phyloP scores from a whole-genome alignment of 2,329 filamentous ascomycete genomes.

The Phaeophleospora eucalypticola region DNA sequence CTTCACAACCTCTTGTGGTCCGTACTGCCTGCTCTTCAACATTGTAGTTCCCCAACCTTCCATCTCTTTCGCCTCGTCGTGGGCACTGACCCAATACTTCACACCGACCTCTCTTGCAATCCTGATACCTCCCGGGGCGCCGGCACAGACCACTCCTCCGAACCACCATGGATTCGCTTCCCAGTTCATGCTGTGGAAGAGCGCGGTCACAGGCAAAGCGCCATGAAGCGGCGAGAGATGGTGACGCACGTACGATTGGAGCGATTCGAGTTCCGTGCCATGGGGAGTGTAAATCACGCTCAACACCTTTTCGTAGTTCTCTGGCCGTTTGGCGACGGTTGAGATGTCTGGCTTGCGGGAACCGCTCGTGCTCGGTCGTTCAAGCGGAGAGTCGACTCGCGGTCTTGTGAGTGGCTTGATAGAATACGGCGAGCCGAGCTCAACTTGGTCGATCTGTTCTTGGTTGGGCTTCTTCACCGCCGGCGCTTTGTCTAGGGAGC shows the following conservation, averaged over 20 bases:
- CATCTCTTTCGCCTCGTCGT: constrained; percentile 58
- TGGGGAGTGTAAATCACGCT: constrained; percentile 64
- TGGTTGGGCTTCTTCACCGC: neutral
- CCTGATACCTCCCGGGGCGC: constrained; percentile 54
- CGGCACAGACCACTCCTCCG: constrained; percentile 56
- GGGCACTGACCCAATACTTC: constrained; percentile 57
- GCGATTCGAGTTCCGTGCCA: constrained; percentile 52
- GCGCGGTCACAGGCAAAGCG: constrained; percentile 58
- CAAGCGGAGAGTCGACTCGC: constrained; percentile 5
- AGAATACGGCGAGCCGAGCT: neutral
- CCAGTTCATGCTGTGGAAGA: constrained; percentile 62
- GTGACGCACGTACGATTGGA: constrained; percentile 54
- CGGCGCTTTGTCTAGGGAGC: neutral
- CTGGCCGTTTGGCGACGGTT: constrained; percentile 4
- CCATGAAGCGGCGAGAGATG: constrained; percentile 52
- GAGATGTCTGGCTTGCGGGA: neutral
- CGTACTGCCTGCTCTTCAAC: constrained; percentile 47
- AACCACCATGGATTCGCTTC: constrained; percentile 59
- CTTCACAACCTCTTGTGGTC: constrained; percentile 44
- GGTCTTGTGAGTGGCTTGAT: neutral
- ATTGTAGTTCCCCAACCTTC: constrained; percentile 50
- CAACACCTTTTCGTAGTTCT: constrained; percentile 39
- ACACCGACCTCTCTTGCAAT: constrained; percentile 54
- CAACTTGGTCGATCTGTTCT: neutral
- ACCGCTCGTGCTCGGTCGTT: constrained; percentile 7